Evolutionary conservation across 169 alveolate species (phyloP).

Genomic region (Cryptosporidium meleagridis): DNA sequence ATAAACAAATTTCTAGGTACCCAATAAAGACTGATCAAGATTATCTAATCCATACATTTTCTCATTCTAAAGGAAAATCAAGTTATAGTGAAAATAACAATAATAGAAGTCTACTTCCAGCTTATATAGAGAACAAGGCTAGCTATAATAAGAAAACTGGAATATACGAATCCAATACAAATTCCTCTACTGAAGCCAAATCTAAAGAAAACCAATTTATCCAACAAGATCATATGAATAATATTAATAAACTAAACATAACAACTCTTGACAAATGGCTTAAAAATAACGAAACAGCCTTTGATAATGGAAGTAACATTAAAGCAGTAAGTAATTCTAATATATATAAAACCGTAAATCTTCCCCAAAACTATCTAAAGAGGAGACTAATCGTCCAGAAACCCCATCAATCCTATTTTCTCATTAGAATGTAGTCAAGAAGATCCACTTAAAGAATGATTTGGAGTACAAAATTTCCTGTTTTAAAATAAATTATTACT

Average conservation of each 20-base stretch:
- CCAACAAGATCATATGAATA: background rate
- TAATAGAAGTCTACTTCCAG: slow-evolving; percentile 26
- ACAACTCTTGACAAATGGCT: slow-evolving; percentile 28
- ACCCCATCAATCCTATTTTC: slow-evolving; percentile 1
- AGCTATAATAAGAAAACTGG: background rate
- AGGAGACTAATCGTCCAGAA: slow-evolving; percentile 6
- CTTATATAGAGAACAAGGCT: slow-evolving; percentile 27
- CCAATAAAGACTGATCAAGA: slow-evolving; percentile 1
- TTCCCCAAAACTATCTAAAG: background rate
- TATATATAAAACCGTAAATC: background rate
- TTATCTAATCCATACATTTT: background rate
- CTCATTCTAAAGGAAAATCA: background rate
- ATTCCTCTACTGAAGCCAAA: background rate
- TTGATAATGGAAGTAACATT: background rate
- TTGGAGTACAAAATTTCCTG: background rate
- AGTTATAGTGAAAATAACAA: background rate
- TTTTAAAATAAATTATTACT: background rate
- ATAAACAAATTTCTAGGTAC: background rate
- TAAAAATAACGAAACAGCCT: background rate
- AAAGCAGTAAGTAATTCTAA: background rate
- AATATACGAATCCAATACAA: background rate
- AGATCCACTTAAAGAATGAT: background rate
- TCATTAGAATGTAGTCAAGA: slow-evolving; percentile 12
- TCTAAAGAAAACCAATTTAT: background rate
- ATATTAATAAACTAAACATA: background rate